Conservation (phyloP, 164 flowering plant species). For the Amborella trichopoda region DNA sequence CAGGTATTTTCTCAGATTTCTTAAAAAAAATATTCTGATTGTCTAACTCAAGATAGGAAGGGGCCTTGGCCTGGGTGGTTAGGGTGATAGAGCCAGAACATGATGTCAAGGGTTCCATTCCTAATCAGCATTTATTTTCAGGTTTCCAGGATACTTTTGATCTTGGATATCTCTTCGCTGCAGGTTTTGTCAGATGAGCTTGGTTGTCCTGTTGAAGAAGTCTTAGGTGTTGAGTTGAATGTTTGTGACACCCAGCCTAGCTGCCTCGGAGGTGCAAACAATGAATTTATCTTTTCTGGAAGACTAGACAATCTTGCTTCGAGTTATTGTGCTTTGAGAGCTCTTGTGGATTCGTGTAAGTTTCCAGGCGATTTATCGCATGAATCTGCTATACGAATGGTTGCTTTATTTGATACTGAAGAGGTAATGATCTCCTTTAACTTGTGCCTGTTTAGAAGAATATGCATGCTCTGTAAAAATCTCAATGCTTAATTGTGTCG, state of each 20-base stretch:
- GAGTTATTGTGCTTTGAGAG: slow-evolving; percentile 82
- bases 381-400: slow-evolving; percentile 77
- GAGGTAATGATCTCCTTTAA: slow-evolving; percentile 61
- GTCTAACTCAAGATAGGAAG: too few species aligned
- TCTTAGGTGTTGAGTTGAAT: slow-evolving; percentile 59
- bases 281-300: slow-evolving; percentile 94
- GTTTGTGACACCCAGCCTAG: slow-evolving; percentile 93
- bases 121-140: too few species aligned
- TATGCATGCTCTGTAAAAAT: too few species aligned
- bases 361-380: slow-evolving; percentile 39
- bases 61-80: too few species aligned
- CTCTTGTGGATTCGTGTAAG: slow-evolving; percentile 75
- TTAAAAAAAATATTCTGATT: too few species aligned
- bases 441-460: too few species aligned
- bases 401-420: slow-evolving; percentile 91
- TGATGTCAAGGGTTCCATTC: too few species aligned
- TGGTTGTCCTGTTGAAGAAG: slow-evolving; percentile 53
- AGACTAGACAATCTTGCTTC: slow-evolving; percentile 92
- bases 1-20: slow-evolving; percentile 30
- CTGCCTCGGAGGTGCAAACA: slow-evolving; percentile 88
- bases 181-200: slow-evolving; percentile 76
- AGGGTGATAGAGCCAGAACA: too few species aligned
- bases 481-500: too few species aligned
- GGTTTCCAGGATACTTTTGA: too few species aligned
- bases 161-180: too few species aligned